Evolutionary conservation across 768 basidiomycete species (phyloP), one percentile per base, ranked within the genome.

Genomic region (Melanogaster broomeanus): DNA sequence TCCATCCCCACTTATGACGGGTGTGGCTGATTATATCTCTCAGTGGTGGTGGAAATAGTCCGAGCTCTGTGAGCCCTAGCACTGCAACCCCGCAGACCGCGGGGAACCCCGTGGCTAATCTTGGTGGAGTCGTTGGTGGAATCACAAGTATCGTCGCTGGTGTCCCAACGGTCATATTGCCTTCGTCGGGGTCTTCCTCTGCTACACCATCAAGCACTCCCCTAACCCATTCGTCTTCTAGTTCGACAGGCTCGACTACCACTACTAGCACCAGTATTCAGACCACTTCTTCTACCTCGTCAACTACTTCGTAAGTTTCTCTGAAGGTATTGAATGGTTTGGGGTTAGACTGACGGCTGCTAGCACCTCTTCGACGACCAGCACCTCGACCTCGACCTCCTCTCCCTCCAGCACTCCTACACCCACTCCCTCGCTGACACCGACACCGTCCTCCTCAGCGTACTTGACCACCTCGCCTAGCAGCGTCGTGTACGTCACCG

Each of bases 401-500:
- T 43, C 64, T 4, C 31, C 58, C 15, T 35, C 47, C 12, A 22
- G 49, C 40, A 45, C 60, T 18, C 31, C 51, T 13, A 45, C 51
- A 27, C 47, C 48, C 12, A 48, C 59, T 0, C 38, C 62, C 21
- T 45, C 63, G 15, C 49, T 55, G 2, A 45, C 54, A 13, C 52
- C 66, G 6, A 65, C 71, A 3, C 42, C 64, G 11, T 50, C 59
- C n/a, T 48, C 61, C 5, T 40, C 43, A 11, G 56, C 69, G 21
- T 48, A 53, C 31, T 42, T 61, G 12, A 51, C 61, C 15, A 53
- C 71, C 34, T 67, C 67, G 3, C 64, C 64, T 6, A 60, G 57
- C 21, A 43, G 34, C 19, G 35, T 65, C 37, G 53, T 71, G n/a
- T 62, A 70, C 34, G 65, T 76, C 25, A 61, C 72, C 4, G 61